These are phyloP conservation scores for Scheffersomyces illinoinensis DNA, from an alignment of 1,139 yeast genomes.

Conservation along the genomic window DNA sequence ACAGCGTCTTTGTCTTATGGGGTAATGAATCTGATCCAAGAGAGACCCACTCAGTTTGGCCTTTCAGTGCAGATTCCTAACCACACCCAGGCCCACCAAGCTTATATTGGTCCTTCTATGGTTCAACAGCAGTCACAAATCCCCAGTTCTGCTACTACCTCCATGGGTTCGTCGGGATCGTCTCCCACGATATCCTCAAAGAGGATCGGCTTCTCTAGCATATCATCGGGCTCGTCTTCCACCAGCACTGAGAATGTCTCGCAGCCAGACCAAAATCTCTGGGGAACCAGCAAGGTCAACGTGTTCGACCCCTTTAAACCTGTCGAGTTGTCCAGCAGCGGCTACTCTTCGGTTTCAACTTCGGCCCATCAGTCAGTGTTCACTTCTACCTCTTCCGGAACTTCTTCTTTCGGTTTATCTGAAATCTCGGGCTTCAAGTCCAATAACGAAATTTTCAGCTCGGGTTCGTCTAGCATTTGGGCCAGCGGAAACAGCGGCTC, in stretches of 20 bases:
- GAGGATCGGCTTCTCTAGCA: background rate
- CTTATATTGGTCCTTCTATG: background rate
- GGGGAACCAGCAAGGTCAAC: conserved; percentile 12
- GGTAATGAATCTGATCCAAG: background rate
- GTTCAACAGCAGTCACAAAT: background rate
- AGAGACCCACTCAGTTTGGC: background rate
- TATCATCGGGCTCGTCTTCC: conserved; percentile 4
- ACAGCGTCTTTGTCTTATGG: background rate
- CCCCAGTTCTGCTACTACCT: conserved; percentile 1
- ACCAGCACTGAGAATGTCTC: conserved; percentile 2
- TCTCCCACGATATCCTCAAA: conserved; percentile 2
- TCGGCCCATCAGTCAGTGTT: background rate
- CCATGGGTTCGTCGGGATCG: background rate
- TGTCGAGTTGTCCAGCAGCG: conserved; percentile 9
- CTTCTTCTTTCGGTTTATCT: conserved; percentile 4
- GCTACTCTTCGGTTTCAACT: background rate
- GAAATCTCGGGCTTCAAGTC: conserved; percentile 6
- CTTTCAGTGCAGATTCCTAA: conserved; percentile 5
- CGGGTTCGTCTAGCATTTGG: conserved; percentile 9
- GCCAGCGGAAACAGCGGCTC: conserved; percentile 5
- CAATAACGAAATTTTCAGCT: conserved; percentile 1
- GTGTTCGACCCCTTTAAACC: conserved; percentile 26
- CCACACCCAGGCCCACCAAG: conserved; percentile 4
- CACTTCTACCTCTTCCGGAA: background rate
- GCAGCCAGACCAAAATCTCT: conserved; percentile 8